phyloP scores from a whole-genome alignment of 2,329 filamentous ascomycete species.

The Xylariaceae sp. region DNA sequence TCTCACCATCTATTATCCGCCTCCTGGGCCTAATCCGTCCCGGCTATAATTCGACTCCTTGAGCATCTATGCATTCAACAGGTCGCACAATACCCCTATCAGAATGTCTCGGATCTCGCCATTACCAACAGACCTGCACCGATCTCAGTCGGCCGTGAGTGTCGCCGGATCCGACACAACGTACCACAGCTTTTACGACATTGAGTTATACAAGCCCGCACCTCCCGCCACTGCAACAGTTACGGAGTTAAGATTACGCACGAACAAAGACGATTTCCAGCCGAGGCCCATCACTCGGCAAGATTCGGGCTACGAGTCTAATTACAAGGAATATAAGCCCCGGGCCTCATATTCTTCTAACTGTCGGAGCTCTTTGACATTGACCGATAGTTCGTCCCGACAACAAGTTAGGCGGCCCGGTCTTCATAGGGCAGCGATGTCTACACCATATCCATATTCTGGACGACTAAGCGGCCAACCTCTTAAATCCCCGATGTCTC shows the following conservation, averaged over 20 bases:
- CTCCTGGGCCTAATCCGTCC: neutral
- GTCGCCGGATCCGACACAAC: slow-evolving; percentile 46
- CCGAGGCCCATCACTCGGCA: slow-evolving; percentile 48
- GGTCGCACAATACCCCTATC: slow-evolving; percentile 10
- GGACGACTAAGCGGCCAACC: slow-evolving; percentile 23
- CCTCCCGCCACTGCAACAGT: slow-evolving; percentile 17
- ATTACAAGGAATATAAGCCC: slow-evolving; percentile 38
- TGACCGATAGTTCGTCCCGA: slow-evolving; percentile 27
- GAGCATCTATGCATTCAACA: slow-evolving; percentile 10
- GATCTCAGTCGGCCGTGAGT: slow-evolving; percentile 37
- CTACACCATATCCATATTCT: slow-evolving; percentile 27
- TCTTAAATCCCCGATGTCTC: slow-evolving; percentile 23
- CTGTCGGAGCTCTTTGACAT: slow-evolving; percentile 27
- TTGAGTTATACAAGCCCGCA: slow-evolving; percentile 43
- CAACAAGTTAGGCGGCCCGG: slow-evolving; percentile 39
- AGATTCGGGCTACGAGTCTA: slow-evolving; percentile 57
- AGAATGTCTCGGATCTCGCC: slow-evolving; percentile 25
- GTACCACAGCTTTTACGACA: slow-evolving; percentile 53
- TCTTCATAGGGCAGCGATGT: slow-evolving; percentile 39
- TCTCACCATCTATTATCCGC: neutral
- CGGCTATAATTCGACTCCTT: neutral
- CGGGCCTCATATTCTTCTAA: slow-evolving; percentile 34
- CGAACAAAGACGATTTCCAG: slow-evolving; percentile 24
- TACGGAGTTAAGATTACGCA: slow-evolving; percentile 5
- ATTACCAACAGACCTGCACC: slow-evolving; percentile 20